Evolutionary conservation across 2,329 filamentous ascomycete genomes (phyloP), one percentile per base, ranked within the genome.

Genomic region (Alternaria sp.): DNA sequence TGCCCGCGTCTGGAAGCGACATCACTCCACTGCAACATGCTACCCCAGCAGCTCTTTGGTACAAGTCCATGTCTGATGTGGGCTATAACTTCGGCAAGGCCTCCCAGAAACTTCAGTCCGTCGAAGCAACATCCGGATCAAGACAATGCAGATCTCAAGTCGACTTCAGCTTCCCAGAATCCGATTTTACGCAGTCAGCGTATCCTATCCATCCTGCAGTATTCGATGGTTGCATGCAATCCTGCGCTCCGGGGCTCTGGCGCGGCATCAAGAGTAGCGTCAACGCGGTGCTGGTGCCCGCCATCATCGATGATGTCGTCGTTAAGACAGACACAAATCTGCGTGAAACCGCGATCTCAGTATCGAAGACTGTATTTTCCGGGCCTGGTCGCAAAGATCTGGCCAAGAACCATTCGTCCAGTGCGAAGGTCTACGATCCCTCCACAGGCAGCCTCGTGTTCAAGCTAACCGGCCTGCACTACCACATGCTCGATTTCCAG

Each of bases 161-260:
- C 36, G 65, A 59, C 12, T 50, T 71, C 2, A 40, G 43, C n/a
- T 58, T 63, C 21, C 71, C 71, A 12, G 43, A 54, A 21, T 72
- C 69, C 7, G 57, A 63, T 5, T 59, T 56, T 17, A 25, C 15
- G 3, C 69, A 73, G 43, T 73, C 67, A 6, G 32, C 21, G 3
- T 76, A 78, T 52, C 57, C 67, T 15, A 58, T 79, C 30, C 75
- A 79, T 61, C 77, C 76, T 6, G 66, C 70, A 19, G 61, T 46
- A 5, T 61, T 79, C 10, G 77, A 78, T 59, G 70, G 56, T 15
- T 75, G 72, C 46, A 66, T 79, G 5, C 76, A 78, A 19, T 60
- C 64, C 66, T 15, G 59, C 65, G 3, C 57, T 70, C 64, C 66
- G n/a, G 59, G 65, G 3, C 57, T 71, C 9, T 73, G 62, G 69